Conservation (phyloP, 257 asterid species). For the Solanum peruvianum region DNA sequence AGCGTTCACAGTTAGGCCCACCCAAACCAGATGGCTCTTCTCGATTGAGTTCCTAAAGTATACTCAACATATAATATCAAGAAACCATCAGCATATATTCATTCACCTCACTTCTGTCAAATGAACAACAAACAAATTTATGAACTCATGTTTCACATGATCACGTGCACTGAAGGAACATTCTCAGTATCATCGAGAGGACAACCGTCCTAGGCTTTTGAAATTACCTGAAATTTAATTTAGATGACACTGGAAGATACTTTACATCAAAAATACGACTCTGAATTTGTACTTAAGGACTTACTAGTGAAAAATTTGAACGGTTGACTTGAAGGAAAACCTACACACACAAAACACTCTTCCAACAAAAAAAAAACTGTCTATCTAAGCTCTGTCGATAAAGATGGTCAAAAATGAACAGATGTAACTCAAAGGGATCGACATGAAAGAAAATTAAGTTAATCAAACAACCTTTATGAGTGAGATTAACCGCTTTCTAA, state of each 20-base stretch:
- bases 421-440: background rate
- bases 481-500: conserved; percentile 57
- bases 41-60: conserved; percentile 69
- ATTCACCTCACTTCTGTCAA: background rate
- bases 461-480: conserved; percentile 59
- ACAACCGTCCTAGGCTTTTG: background rate
- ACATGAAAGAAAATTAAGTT: background rate
- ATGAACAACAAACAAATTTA: background rate
- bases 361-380: background rate
- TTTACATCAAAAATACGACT: background rate
- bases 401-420: background rate
- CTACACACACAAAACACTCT: background rate
- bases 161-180: background rate
- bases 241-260: background rate
- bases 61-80: conserved; percentile 1
- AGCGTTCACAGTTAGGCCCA: conserved; percentile 75
- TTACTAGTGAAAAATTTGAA: background rate
- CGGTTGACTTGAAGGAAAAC: background rate
- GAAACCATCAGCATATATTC: background rate
- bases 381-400: background rate
- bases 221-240: background rate
- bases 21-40: conserved; percentile 93
- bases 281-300: background rate
- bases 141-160: background rate
- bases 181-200: background rate